Base-by-base conservation (phyloP, 805 yeast genomes). In the Starmerella apicola region DNA sequence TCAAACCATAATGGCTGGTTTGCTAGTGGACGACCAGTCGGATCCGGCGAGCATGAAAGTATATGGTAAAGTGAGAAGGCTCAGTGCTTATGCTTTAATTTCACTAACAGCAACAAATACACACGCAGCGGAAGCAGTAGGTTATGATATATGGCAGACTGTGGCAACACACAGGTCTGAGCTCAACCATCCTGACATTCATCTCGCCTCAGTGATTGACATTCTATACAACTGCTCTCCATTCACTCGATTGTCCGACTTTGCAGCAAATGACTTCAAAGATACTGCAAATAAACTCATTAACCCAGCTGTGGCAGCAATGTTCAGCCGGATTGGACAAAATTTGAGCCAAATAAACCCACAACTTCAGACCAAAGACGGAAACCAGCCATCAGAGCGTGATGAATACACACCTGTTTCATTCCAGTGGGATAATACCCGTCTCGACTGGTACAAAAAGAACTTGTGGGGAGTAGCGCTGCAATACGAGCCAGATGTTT, bases 371-470 rank as follows among this genome's bases (percentile, higher is more conserved):
- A 20, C 22, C 5, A 24, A 25, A 12, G n/a, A 13, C 17, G 34
- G n/a, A n/a, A 29, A n/a, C n/a, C n/a, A n/a, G n/a, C n/a, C n/a
- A n/a, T n/a, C n/a, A n/a, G n/a, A n/a, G n/a, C n/a, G n/a, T n/a
- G n/a, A n/a, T 16, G 24, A 63, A 3, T 65, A 72, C 45, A 66
- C 63, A 36, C 63, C 68, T 3, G 60, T 78, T 45, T 63, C 55
- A 43, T 78, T 81, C 49, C 55, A 61, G 4, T 82, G 94, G 94
- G 68, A 72, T 29, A 62, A 61, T 38, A 53, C 66, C 19, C 74
- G 82, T 0, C 60, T 81, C 19, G 86, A 85, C 0, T 82, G 94
- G 94, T 81, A 81, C 57, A 66, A 70, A 29, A 68, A 80, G 4
- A 61, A 79, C 8, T 51, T 81, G 20, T 79, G 81, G 76, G 73